These are phyloP conservation scores for Epichloe scottii DNA, from an alignment of 2,329 filamentous ascomycete genomes.

Conservation along the genomic window DNA sequence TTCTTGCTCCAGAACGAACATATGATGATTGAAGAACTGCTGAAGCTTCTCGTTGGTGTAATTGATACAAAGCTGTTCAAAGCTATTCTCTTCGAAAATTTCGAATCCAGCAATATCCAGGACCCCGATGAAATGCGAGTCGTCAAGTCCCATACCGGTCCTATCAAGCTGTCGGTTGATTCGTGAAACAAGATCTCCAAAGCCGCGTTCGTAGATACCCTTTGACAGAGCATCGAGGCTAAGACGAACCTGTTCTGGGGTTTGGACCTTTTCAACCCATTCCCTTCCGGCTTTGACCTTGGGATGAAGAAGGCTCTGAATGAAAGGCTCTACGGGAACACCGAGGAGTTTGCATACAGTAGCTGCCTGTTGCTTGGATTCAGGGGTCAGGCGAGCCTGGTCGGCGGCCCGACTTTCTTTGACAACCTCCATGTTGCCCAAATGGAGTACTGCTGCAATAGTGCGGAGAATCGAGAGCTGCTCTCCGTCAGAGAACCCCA, in stretches of 20 bases:
- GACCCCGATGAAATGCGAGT: conserved; percentile 92
- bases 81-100: conserved; percentile 97
- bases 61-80: conserved; percentile 98
- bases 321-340: conserved; percentile 71
- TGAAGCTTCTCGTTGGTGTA: conserved; percentile 99
- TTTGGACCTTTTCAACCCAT: conserved; percentile 98
- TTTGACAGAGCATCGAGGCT: conserved; percentile 86
- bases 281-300: conserved; percentile 91
- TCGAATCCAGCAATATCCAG: conserved; percentile 98
- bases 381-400: conserved; percentile 69
- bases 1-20: conserved; percentile 98
- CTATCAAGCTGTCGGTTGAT: conserved; percentile 89
- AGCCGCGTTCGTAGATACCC: conserved; percentile 93
- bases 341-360: conserved; percentile 76
- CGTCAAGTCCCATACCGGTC: conserved; percentile 70
- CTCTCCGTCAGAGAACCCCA: conserved; percentile 82
- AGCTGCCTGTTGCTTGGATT: conserved; percentile 61
- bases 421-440: conserved; percentile 81
- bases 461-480: conserved; percentile 75
- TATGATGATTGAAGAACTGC: conserved; percentile 99
- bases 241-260: conserved; percentile 86
- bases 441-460: conserved; percentile 79
- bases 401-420: conserved; percentile 87
- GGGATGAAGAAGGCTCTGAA: conserved; percentile 81
- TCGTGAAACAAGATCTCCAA: conserved; percentile 79